Percentiles rank a stretch among this genome's conserved stretches.
phyloP scores from a whole-genome alignment of 352 stramenopile genomes.

The Globisporangium canariense region DNA sequence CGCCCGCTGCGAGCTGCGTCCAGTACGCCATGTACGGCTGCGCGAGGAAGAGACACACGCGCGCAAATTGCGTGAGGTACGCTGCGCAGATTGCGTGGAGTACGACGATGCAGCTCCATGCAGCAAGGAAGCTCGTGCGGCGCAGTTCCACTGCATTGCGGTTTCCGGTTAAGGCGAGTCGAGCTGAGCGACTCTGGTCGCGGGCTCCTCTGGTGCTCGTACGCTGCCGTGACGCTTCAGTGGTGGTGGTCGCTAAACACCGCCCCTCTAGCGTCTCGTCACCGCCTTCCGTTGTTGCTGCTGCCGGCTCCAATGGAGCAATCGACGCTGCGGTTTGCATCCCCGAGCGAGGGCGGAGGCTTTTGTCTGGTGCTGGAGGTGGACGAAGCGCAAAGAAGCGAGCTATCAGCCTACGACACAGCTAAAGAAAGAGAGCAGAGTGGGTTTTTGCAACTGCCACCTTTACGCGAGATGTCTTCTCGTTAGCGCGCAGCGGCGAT shows the following conservation, averaged over 20 bases:
- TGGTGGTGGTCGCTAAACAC: background rate
- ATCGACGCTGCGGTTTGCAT: background rate
- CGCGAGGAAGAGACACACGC: background rate
- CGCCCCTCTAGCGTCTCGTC: background rate
- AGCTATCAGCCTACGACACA: too few species aligned
- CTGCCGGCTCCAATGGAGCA: background rate
- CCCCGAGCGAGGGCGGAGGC: background rate
- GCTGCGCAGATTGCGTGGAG: slow-evolving; percentile 9
- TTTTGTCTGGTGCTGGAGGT: too few species aligned
- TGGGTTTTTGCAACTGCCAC: too few species aligned
- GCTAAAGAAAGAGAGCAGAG: too few species aligned
- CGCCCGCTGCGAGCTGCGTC: background rate
- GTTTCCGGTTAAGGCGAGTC: background rate
- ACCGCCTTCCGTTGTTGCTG: background rate
- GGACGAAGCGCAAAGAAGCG: too few species aligned
- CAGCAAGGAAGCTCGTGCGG: background rate
- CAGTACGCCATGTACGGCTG: slow-evolving; percentile 7
- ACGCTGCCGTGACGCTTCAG: background rate
- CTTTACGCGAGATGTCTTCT: background rate
- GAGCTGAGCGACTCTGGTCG: too few species aligned
- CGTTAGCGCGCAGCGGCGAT: too few species aligned
- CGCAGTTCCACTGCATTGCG: background rate
- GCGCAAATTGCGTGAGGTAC: slow-evolving; percentile 1
- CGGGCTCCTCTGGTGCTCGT: background rate
- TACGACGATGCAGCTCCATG: slow-evolving; percentile 1